phyloP scores from a whole-genome alignment of 805 yeast species.

The Lachancea quebecensis region DNA sequence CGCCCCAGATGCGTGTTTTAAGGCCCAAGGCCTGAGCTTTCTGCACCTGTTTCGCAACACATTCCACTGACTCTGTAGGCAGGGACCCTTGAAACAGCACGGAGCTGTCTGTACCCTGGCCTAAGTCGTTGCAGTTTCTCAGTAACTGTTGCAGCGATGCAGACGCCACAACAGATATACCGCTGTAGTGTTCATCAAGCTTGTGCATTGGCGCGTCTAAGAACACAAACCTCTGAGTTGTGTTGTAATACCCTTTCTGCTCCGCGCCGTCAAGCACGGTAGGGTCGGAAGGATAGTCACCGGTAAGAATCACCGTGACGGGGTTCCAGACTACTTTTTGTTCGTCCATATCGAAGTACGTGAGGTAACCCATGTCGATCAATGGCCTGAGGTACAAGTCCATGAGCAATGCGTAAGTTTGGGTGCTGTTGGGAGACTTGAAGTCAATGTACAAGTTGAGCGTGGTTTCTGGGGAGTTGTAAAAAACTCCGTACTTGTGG shows the following conservation, averaged over 20 bases:
- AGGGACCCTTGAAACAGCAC: slow-evolving; percentile 6
- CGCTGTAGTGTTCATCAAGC: slow-evolving; percentile 16
- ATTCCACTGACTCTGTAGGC: slow-evolving; percentile 11
- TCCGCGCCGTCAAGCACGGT: slow-evolving; percentile 10
- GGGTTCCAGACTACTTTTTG: slow-evolving; percentile 43
- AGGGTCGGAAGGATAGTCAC: slow-evolving; percentile 44
- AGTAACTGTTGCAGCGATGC: slow-evolving; percentile 33
- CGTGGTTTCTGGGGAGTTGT: slow-evolving; percentile 41
- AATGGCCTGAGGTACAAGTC: slow-evolving; percentile 40
- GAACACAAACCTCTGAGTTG: slow-evolving; percentile 32
- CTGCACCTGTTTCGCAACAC: slow-evolving; percentile 24
- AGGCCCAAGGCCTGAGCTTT: slow-evolving; percentile 45
- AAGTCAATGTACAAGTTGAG: slow-evolving; percentile 58
- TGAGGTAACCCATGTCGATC: slow-evolving; percentile 42
- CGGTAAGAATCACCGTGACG: slow-evolving; percentile 57
- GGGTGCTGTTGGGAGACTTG: slow-evolving; percentile 40
- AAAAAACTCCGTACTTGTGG: slow-evolving; percentile 32
- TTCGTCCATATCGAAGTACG: slow-evolving; percentile 38
- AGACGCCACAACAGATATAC: slow-evolving; percentile 34
- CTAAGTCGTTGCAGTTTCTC: slow-evolving; percentile 8
- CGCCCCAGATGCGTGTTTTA: slow-evolving; percentile 64
- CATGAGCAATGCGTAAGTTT: slow-evolving; percentile 41
- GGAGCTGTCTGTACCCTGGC: too few species aligned
- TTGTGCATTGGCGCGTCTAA: slow-evolving; percentile 41
- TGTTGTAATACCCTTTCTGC: slow-evolving; percentile 16